Evolutionary conservation across 2,329 filamentous ascomycete species (phyloP).

Genomic region (Pseudodiploospora longispora): DNA sequence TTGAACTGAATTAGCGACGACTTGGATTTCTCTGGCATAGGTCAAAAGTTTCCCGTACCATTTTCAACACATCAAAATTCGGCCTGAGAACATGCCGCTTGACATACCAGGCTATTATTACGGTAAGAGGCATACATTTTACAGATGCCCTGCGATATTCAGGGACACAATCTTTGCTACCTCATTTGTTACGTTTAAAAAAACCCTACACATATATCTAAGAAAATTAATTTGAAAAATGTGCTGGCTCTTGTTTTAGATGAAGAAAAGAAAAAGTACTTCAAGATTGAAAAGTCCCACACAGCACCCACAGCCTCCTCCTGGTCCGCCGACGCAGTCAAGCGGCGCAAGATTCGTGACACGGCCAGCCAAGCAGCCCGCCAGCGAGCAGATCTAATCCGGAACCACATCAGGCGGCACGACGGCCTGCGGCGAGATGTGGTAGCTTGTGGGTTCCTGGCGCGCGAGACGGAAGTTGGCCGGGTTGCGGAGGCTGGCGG

Average conservation of each 20-base stretch:
- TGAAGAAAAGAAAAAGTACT: slow-evolving; percentile 54
- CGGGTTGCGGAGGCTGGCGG: slow-evolving; percentile 11
- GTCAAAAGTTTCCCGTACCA: too few relatives aligned
- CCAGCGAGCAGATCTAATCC: slow-evolving; percentile 22
- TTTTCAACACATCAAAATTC: too few relatives aligned
- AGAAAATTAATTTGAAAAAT: too few relatives aligned
- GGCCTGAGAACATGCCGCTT: slow-evolving; percentile 18
- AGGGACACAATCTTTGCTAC: too few relatives aligned
- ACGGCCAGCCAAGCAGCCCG: slow-evolving; percentile 19
- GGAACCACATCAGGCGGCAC: slow-evolving; percentile 31
- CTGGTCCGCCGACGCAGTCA: slow-evolving; percentile 53
- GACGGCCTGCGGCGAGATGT: slow-evolving; percentile 25
- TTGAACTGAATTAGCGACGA: too few relatives aligned
- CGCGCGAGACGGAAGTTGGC: slow-evolving; percentile 17
- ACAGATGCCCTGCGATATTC: too few relatives aligned
- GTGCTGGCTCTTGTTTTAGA: slow-evolving; percentile 28
- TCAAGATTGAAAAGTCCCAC: slow-evolving; percentile 54
- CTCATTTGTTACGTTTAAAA: neutral
- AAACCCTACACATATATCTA: neutral
- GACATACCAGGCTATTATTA: slow-evolving; percentile 49
- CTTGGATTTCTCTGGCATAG: too few relatives aligned
- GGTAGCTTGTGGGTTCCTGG: slow-evolving; percentile 20
- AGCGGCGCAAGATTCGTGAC: slow-evolving; percentile 43
- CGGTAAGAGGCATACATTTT: slow-evolving; percentile 26
- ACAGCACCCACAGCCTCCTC: slow-evolving; percentile 40